Conservation (phyloP, 495 filamentous ascomycete genomes). For the Niebla homalea region DNA sequence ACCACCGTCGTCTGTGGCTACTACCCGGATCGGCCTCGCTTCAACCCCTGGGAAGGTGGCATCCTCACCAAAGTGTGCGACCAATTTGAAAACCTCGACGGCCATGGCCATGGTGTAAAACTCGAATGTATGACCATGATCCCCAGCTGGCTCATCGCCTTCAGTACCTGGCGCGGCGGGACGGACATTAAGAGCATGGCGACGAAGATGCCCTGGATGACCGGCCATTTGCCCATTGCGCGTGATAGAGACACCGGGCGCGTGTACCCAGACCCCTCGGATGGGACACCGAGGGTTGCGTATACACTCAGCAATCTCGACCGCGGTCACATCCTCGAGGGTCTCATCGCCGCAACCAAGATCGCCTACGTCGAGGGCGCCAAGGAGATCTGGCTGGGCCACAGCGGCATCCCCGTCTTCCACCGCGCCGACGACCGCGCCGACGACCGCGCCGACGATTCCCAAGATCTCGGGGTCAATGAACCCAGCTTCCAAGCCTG, state of each 20-base stretch:
- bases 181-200: slow-evolving; percentile 53
- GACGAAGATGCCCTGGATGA: slow-evolving; percentile 48
- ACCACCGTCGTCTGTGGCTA: slow-evolving; percentile 45
- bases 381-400: slow-evolving; percentile 53
- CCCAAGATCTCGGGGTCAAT: slow-evolving; percentile 30
- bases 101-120: slow-evolving; percentile 70
- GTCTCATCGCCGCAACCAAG: slow-evolving; percentile 57
- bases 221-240: slow-evolving; percentile 51
- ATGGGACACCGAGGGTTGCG: slow-evolving; percentile 47
- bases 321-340: slow-evolving; percentile 51
- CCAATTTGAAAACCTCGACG: slow-evolving; percentile 72
- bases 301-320: slow-evolving; percentile 63
- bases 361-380: slow-evolving; percentile 68
- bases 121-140: slow-evolving; percentile 61
- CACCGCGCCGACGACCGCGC: slow-evolving; percentile 33
- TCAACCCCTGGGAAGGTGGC: slow-evolving; percentile 65
- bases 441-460: slow-evolving; percentile 13
- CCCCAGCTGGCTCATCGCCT: slow-evolving; percentile 41
- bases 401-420: slow-evolving; percentile 51
- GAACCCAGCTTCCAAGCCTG: slow-evolving; percentile 54
- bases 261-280: slow-evolving; percentile 59
- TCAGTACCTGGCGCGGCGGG: slow-evolving; percentile 49
- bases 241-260: slow-evolving; percentile 62
- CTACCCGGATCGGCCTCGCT: slow-evolving; percentile 42
- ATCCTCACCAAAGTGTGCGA: slow-evolving; percentile 65